phyloP scores from a whole-genome alignment of 495 filamentous ascomycete genomes.

The Cercophora newfieldiana region DNA sequence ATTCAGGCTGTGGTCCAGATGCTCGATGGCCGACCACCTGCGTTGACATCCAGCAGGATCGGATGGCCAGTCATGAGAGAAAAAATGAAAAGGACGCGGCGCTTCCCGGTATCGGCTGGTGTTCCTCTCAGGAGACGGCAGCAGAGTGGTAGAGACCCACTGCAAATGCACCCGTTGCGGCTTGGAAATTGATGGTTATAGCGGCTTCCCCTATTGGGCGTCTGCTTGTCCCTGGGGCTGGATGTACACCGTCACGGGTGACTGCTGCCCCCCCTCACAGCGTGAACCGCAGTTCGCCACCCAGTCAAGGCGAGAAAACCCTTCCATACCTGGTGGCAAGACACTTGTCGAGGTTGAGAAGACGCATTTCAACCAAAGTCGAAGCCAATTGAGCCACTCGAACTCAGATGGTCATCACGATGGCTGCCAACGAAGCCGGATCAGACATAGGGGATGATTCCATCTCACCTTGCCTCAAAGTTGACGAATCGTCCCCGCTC shows the following conservation, averaged over 20 bases:
- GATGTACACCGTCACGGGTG: neutral
- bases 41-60: too few relatives aligned
- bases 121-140: neutral
- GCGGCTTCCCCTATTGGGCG: neutral
- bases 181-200: conserved; percentile 13
- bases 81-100: neutral
- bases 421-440: neutral
- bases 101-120: conserved; percentile 6
- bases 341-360: neutral
- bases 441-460: neutral
- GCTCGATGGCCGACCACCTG: too few relatives aligned
- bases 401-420: neutral
- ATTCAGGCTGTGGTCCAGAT: too few relatives aligned
- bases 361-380: neutral
- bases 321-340: neutral
- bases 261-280: neutral
- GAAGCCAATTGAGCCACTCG: neutral
- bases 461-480: neutral
- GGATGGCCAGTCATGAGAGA: too few relatives aligned
- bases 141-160: neutral
- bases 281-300: neutral
- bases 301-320: neutral
- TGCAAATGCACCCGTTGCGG: neutral
- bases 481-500: conserved; percentile 28
- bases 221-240: neutral